Evolutionary conservation across 768 basidiomycete species (phyloP).

Genomic region (Asterophora parasitica): DNA sequence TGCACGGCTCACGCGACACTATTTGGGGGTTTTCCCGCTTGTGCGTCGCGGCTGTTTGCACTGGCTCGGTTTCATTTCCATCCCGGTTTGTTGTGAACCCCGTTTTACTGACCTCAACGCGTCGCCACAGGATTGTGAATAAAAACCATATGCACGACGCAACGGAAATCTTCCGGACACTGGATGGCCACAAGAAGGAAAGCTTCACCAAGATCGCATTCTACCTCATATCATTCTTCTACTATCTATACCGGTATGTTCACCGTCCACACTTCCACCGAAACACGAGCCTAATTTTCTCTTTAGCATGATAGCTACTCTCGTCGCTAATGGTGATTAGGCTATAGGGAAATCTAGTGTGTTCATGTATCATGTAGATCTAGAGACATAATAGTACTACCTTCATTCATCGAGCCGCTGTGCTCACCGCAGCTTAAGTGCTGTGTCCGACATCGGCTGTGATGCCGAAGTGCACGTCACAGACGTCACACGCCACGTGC

Average conservation of each 20-base stretch:
- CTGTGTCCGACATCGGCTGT: too few species aligned
- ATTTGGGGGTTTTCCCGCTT: too few species aligned
- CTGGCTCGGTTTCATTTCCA: too few species aligned
- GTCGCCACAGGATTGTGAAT: constrained; percentile 66
- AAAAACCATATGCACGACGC: constrained; percentile 99
- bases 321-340: constrained; percentile 73
- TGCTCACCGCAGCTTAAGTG: too few species aligned
- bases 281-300: not conserved
- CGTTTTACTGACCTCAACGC: not conserved
- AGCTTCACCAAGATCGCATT: constrained; percentile 91
- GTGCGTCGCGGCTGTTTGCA: too few species aligned
- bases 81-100: too few species aligned
- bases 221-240: constrained; percentile 88
- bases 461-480: constrained; percentile 1
- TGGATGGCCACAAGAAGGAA: constrained; percentile 93
- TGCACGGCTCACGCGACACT: too few species aligned
- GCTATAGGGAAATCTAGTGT: not conserved
- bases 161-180: constrained; percentile 97
- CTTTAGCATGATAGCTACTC: constrained; percentile 75
- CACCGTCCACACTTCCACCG: not conserved
- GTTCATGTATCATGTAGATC: constrained; percentile 8
- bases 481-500: constrained; percentile 14
- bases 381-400: constrained; percentile 2
- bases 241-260: constrained; percentile 81
- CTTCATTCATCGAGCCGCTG: too few species aligned